Conservation (phyloP, 1,139 yeast genomes). For the Scheffersomyces titani region DNA sequence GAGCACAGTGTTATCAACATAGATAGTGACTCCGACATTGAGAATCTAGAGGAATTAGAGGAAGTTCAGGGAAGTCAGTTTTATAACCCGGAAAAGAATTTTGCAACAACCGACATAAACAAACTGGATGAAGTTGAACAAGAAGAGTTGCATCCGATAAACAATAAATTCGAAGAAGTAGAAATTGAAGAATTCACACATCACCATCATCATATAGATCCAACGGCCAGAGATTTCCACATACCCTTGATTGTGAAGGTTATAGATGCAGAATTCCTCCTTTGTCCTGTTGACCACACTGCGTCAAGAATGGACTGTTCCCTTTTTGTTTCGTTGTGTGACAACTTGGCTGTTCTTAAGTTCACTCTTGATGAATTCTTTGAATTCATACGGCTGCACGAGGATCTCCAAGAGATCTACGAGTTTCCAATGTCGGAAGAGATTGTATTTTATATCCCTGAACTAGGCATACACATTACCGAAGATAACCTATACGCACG, state of each 20-base stretch:
- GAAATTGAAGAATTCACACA: background rate
- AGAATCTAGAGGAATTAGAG: constrained; percentile 12
- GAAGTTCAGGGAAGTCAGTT: background rate
- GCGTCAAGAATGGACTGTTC: constrained; percentile 10
- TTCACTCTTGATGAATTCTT: constrained; percentile 28
- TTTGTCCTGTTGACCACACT: constrained; percentile 21
- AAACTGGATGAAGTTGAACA: background rate
- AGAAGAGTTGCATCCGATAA: background rate
- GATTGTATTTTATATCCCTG: constrained; percentile 32
- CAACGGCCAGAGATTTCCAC: background rate
- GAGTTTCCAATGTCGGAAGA: constrained; percentile 30
- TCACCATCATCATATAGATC: background rate
- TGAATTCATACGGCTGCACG: constrained; percentile 25
- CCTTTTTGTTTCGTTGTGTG: constrained; percentile 25
- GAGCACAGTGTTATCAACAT: constrained; percentile 2
- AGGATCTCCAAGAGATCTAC: constrained; percentile 26
- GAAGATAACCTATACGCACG: constrained; percentile 43
- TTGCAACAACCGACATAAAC: background rate
- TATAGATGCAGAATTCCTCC: constrained; percentile 24
- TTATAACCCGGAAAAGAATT: background rate
- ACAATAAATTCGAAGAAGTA: constrained; percentile 1
- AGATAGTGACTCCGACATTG: constrained; percentile 18
- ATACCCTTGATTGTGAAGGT: constrained; percentile 22
- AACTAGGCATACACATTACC: constrained; percentile 32
- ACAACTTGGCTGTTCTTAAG: constrained; percentile 16